Conservation (phyloP, 192 early-diverging fungal species). For the Umbelopsis ramanniana region DNA sequence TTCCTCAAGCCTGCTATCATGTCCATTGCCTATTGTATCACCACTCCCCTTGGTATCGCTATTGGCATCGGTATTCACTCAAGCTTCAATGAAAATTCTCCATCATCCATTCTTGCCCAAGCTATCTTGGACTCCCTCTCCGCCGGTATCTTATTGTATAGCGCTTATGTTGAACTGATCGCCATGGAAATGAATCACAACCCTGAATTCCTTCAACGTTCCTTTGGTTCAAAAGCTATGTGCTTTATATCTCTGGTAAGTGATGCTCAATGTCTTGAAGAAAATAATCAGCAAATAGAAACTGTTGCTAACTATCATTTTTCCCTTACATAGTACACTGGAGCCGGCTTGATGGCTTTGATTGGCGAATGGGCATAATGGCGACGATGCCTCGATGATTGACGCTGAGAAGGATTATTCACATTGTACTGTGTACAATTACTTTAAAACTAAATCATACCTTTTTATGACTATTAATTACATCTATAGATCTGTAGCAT, state of each 20-base stretch:
- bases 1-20: conserved; percentile 44
- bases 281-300: too few species aligned
- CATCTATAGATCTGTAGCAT: neutral
- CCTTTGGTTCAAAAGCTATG: conserved; percentile 5
- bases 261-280: neutral
- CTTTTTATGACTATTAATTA: too few species aligned
- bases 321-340: conserved; percentile 21
- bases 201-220: conserved; percentile 14
- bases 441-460: too few species aligned
- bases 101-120: conserved; percentile 59
- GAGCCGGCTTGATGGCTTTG: conserved; percentile 40
- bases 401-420: too few species aligned
- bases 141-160: conserved; percentile 83
- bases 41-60: conserved; percentile 79
- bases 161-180: conserved; percentile 73
- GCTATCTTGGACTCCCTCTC: conserved; percentile 79
- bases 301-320: neutral
- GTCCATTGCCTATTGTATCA: conserved; percentile 63
- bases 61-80: conserved; percentile 78
- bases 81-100: conserved; percentile 65
- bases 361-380: conserved; percentile 39
- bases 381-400: neutral
- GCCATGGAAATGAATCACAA: conserved; percentile 52
- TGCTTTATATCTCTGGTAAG: conserved; percentile 32
- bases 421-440: too few species aligned